These are phyloP conservation scores for Apocynum venetum DNA, from an alignment of 257 asterid genomes.

Conservation along the genomic window DNA sequence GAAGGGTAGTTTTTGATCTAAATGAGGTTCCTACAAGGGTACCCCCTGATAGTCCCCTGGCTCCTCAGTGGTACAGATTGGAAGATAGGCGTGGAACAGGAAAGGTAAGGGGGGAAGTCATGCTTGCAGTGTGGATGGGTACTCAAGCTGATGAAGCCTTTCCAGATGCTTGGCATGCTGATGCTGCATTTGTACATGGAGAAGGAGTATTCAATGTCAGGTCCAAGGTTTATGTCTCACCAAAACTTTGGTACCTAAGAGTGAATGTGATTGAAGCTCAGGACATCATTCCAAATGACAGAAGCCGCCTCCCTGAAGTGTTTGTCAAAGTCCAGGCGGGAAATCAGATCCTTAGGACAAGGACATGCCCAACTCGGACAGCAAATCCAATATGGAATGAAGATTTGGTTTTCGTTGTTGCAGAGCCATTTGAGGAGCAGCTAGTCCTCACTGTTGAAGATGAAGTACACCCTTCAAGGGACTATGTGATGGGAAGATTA, in stretches of 20 bases:
- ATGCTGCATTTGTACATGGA: conserved; percentile 57
- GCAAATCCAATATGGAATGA: conserved; percentile 78
- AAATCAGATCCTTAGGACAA: conserved; percentile 53
- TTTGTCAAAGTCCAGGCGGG: conserved; percentile 56
- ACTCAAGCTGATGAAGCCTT: conserved; percentile 80
- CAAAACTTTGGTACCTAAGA: conserved; percentile 76
- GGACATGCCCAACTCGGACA: conserved; percentile 36
- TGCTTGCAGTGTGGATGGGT: conserved; percentile 78
- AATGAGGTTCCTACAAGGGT: conserved; percentile 68
- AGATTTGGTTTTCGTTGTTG: conserved; percentile 61
- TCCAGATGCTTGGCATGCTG: conserved; percentile 80
- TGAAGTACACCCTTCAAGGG: conserved; percentile 48
- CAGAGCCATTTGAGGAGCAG: conserved; percentile 81
- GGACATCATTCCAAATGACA: conserved; percentile 47
- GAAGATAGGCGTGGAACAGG: conserved; percentile 54
- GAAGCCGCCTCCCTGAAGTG: conserved; percentile 48
- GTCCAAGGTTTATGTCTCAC: conserved; percentile 73
- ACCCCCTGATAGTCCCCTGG: conserved; percentile 86
- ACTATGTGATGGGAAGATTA: conserved; percentile 53
- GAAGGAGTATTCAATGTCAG: conserved; percentile 59
- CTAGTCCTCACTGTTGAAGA: conserved; percentile 62
- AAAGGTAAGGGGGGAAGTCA: conserved; percentile 53
- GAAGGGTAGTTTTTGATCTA: conserved; percentile 52
- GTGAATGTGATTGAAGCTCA: conserved; percentile 81
- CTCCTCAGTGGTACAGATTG: conserved; percentile 73